Evolutionary conservation across 768 basidiomycete genomes (phyloP).

Genomic region (Agrocybe praecox): DNA sequence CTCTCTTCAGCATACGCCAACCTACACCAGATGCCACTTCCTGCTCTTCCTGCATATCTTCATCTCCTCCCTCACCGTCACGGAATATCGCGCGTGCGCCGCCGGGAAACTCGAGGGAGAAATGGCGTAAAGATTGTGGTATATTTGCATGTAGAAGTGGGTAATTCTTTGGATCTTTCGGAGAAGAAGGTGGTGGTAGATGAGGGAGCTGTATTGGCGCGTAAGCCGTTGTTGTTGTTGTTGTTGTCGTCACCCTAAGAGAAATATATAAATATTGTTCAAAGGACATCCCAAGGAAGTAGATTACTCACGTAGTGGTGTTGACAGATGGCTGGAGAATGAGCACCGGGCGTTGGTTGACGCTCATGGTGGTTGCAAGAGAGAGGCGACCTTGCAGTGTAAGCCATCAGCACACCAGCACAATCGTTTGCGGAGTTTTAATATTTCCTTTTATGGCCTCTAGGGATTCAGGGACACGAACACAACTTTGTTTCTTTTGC

Average conservation of each 20-base stretch:
- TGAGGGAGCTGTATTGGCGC: conserved; percentile 84
- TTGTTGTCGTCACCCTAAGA: conserved; percentile 84
- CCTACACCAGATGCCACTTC: conserved; percentile 64
- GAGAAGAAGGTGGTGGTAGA: conserved; percentile 68
- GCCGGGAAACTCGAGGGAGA: conserved; percentile 80
- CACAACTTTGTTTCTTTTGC: not conserved
- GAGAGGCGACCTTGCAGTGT: conserved; percentile 21
- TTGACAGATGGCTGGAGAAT: conserved; percentile 81
- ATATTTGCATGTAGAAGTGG: conserved; percentile 76
- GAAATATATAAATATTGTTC: conserved; percentile 24
- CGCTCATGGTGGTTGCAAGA: conserved; percentile 52
- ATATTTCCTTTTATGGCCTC: conserved; percentile 10
- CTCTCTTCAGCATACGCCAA: conserved; percentile 76
- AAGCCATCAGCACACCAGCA: conserved; percentile 15
- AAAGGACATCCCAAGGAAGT: not conserved
- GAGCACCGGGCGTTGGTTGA: conserved; percentile 65
- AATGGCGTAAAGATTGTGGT: conserved; percentile 72
- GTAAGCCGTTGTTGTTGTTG: conserved; percentile 87
- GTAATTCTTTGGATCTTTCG: conserved; percentile 80
- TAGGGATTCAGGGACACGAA: conserved; percentile 3
- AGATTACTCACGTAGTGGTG: conserved; percentile 72
- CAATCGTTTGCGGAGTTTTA: conserved; percentile 29
- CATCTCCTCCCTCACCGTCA: conserved; percentile 64
- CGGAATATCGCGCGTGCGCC: conserved; percentile 81
- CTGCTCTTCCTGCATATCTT: conserved; percentile 74